Evolutionary conservation across 139 green algal genomes (phyloP), one percentile per base, ranked within the genome.

Genomic region (Chlorella ohadii): DNA sequence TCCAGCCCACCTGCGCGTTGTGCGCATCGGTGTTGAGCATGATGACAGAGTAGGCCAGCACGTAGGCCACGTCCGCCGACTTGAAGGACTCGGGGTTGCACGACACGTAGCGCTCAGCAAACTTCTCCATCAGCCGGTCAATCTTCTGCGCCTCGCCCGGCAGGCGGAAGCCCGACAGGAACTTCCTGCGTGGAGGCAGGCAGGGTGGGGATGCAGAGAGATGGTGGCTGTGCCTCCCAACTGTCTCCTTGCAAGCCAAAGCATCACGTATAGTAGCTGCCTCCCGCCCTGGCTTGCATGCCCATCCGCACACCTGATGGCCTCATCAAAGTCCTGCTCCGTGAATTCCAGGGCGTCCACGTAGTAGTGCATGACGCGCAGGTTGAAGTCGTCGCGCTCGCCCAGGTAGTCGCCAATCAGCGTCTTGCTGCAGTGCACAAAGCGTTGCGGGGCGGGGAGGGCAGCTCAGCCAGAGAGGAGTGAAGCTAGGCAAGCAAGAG

Each of bases 21-120:
- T 99, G 97, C 31, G 96, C 96, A 87, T 99, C 97, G 4, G 97
- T 99, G 94, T 99, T 99, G 85, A 99, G 95, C 97, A 99, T 98
- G 93, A 99, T 99, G 78, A 99, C 96, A 19, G 91, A 96, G 91
- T 98, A 99, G 36, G 97, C 96, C 67, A 99, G 92, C 87, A 99
- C 96, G 85, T 99, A 99, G 17, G 95, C 97, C 55, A 98, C 97
- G 82, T 99, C 97, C 2, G 97, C 97, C 27, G 81, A 94, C 85
- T 95, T 96, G 89, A 99, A 99, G 41, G 87, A 82, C 34, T 90
- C 90, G 3, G 96, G 95, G 85, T 99, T 99, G 93, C 94, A 98
- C 67, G 87, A 89, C 66, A 98, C 86, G 81, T 91, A 99, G 70
- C 97, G 95, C 89, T 98, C 97, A 13, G 97, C 97, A 91, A 99